Conservation (phyloP, 768 basidiomycete species). For the Mycena capillaripes region DNA sequence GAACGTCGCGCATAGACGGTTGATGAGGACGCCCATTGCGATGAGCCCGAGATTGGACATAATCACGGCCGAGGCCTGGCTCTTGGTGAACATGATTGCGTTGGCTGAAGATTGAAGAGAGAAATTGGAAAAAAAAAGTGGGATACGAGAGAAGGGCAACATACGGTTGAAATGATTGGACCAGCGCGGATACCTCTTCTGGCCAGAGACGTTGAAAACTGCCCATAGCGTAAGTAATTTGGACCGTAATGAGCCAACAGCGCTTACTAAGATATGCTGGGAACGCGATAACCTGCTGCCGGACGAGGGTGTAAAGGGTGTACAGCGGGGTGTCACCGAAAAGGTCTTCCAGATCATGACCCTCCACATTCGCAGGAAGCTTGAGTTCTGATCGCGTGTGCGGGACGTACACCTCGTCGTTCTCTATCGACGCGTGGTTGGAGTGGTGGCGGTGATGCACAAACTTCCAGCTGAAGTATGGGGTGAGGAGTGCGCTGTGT, state of each 20-base stretch:
- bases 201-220: slow-evolving; percentile 76
- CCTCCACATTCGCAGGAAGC: slow-evolving; percentile 39
- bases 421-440: slow-evolving; percentile 44
- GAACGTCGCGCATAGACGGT: slow-evolving; percentile 51
- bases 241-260: not conserved
- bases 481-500: not conserved
- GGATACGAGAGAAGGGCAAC: slow-evolving; percentile 36
- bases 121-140: slow-evolving; percentile 1
- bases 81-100: slow-evolving; percentile 68
- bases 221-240: slow-evolving; percentile 36
- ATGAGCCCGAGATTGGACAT: slow-evolving; percentile 71
- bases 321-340: slow-evolving; percentile 75
- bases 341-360: slow-evolving; percentile 58
- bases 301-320: slow-evolving; percentile 67
- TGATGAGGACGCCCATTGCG: slow-evolving; percentile 59
- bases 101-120: slow-evolving; percentile 63
- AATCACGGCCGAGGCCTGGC: slow-evolving; percentile 65
- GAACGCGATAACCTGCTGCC: slow-evolving; percentile 71
- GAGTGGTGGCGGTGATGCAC: slow-evolving; percentile 46
- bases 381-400: slow-evolving; percentile 55
- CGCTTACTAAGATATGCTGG: slow-evolving; percentile 71
- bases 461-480: slow-evolving; percentile 39
- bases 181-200: slow-evolving; percentile 69
- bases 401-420: slow-evolving; percentile 53
- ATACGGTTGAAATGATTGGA: slow-evolving; percentile 78